phyloP scores from a whole-genome alignment of 495 filamentous ascomycete genomes.

The Aspergillus ellipticus region DNA sequence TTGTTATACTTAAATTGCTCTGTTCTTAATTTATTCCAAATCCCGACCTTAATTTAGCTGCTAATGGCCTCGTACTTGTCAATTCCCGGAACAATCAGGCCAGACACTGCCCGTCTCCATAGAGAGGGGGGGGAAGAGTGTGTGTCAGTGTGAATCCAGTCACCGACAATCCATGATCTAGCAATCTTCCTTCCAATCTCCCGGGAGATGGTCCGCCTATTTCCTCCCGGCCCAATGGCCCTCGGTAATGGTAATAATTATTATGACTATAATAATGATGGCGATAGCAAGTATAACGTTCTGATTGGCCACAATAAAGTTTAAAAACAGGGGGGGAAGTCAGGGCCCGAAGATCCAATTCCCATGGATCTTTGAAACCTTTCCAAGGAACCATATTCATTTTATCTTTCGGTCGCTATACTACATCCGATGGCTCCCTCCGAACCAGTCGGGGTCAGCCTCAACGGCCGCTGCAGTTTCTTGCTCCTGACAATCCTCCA shows the following conservation, averaged over 20 bases:
- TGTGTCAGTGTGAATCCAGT: too few relatives aligned
- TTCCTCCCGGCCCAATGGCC: neutral
- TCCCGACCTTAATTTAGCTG: neutral
- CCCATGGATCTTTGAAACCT: neutral
- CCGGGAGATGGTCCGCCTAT: neutral
- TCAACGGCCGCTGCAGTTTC: neutral
- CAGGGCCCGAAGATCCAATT: neutral
- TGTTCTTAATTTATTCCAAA: neutral
- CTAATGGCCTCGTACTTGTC: too few relatives aligned
- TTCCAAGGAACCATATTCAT: neutral
- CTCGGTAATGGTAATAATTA: neutral
- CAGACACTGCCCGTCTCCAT: too few relatives aligned
- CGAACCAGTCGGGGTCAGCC: too few relatives aligned
- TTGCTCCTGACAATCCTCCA: neutral
- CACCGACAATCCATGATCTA: too few relatives aligned
- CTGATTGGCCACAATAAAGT: neutral
- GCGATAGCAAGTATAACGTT: neutral
- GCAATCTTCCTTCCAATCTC: neutral
- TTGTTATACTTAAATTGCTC: neutral
- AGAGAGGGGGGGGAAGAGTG: too few relatives aligned
- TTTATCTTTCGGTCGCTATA: neutral
- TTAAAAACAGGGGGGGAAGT: too few relatives aligned
- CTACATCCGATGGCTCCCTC: neutral
- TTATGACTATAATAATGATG: neutral
- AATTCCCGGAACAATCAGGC: too few relatives aligned